These are phyloP conservation scores for Plasmodium billcollinsi DNA, from an alignment of 169 alveolate genomes.

Conservation along the genomic window DNA sequence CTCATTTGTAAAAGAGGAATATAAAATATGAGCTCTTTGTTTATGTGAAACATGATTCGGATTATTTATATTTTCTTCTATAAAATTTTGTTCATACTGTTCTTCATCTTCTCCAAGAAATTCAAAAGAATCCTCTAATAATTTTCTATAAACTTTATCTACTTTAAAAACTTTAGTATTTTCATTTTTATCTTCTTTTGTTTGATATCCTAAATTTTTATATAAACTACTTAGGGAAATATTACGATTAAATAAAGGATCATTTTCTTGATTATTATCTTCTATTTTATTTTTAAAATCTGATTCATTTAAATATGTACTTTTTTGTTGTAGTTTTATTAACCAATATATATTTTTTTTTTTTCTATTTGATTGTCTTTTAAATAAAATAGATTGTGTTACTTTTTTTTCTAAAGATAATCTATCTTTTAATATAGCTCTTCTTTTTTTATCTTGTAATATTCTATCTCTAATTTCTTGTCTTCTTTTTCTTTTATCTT, in stretches of 20 bases:
- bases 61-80: conserved; percentile 11
- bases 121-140: conserved; percentile 87
- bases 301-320: conserved; percentile 52
- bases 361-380: conserved; percentile 86
- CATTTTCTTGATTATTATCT: conserved; percentile 2
- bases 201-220: conserved; percentile 83
- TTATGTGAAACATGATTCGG: conserved; percentile 59
- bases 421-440: conserved; percentile 66
- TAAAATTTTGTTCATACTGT: conserved; percentile 68
- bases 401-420: conserved; percentile 75
- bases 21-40: conserved; percentile 84
- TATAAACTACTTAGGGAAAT: conserved; percentile 61
- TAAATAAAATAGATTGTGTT: conserved; percentile 86
- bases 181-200: conserved; percentile 79
- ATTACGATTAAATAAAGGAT: conserved; percentile 60
- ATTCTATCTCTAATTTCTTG: conserved; percentile 44
- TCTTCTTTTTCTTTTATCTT: conserved; percentile 77
- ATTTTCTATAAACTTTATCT: conserved; percentile 81
- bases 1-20: conserved; percentile 83
- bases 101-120: conserved; percentile 87
- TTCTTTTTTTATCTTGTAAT: conserved; percentile 78
- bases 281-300: conserved; percentile 55
- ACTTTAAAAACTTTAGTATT: conserved; percentile 81
- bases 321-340: conserved; percentile 82
- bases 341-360: conserved; percentile 87